These are phyloP conservation scores for Beverwykella pulmonaria DNA, from an alignment of 495 filamentous ascomycete species.

Conservation along the genomic window DNA sequence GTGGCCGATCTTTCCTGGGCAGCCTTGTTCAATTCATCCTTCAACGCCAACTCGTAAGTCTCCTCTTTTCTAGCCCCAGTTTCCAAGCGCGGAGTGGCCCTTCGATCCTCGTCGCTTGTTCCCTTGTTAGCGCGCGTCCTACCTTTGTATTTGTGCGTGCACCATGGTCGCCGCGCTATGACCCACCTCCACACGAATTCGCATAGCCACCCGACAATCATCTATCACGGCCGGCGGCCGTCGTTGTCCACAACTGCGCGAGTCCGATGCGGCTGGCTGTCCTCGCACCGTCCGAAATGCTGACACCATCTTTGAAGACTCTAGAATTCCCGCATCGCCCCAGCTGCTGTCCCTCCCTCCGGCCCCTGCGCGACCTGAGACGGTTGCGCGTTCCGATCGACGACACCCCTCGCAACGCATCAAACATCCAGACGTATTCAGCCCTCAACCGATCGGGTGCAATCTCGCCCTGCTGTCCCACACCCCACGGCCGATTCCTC, in stretches of 20 bases:
- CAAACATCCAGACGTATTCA: slow-evolving; percentile 6
- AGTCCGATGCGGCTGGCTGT: neutral
- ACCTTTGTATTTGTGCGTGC: neutral
- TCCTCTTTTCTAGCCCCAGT: neutral
- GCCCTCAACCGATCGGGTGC: neutral
- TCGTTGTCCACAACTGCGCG: neutral
- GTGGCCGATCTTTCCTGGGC: slow-evolving; percentile 15
- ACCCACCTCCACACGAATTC: neutral
- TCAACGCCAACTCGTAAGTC: slow-evolving; percentile 15
- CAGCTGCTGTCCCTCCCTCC: neutral
- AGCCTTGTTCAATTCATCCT: slow-evolving; percentile 11
- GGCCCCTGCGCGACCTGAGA: slow-evolving; percentile 6
- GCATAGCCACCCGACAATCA: slow-evolving; percentile 8
- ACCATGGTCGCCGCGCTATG: neutral
- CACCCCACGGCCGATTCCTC: neutral
- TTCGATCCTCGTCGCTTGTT: neutral
- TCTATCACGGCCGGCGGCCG: neutral
- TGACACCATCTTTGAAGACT: neutral
- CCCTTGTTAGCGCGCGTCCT: neutral
- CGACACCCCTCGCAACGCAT: slow-evolving; percentile 1
- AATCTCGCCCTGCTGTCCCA: neutral
- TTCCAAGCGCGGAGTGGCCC: neutral
- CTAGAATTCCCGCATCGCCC: neutral
- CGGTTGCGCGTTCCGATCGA: slow-evolving; percentile 1
- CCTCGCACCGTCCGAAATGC: slow-evolving; percentile 3